phyloP scores from a whole-genome alignment of 768 basidiomycete species.

The Russula abietina region DNA sequence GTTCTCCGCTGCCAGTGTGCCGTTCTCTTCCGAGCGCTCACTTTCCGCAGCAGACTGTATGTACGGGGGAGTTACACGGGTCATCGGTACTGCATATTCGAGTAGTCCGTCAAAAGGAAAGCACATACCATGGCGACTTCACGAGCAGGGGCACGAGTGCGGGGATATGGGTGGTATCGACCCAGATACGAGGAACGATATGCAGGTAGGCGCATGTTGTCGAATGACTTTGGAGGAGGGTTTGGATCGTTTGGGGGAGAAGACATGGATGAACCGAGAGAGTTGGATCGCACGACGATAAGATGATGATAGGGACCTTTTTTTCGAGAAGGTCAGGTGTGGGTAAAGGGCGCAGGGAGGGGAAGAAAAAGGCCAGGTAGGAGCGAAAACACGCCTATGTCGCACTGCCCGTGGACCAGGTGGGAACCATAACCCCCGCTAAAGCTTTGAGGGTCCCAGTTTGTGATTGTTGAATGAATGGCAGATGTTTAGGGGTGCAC shows the following conservation, averaged over 20 bases:
- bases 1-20: not conserved
- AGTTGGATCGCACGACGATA: not conserved
- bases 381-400: conserved; percentile 2
- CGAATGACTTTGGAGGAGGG: not conserved
- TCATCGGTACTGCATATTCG: not conserved
- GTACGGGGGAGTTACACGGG: not conserved
- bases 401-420: conserved; percentile 9
- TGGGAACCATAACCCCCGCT: not conserved
- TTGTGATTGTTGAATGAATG: conserved; percentile 2
- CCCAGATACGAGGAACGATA: conserved; percentile 20
- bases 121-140: conserved; percentile 16
- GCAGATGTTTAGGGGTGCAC: conserved; percentile 8
- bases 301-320: not conserved
- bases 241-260: not conserved
- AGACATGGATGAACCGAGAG: conserved; percentile 4
- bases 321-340: not conserved
- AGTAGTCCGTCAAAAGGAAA: not conserved
- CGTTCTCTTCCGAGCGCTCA: conserved; percentile 1
- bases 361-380: not conserved
- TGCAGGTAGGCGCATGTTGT: conserved; percentile 20
- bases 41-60: conserved; percentile 5
- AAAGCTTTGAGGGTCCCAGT: conserved; percentile 10
- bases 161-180: conserved; percentile 23
- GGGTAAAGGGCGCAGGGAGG: conserved; percentile 11
- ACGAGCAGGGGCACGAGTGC: conserved; percentile 11